Conservation (phyloP, 1,139 yeast genomes). For the Pichia sp. region DNA sequence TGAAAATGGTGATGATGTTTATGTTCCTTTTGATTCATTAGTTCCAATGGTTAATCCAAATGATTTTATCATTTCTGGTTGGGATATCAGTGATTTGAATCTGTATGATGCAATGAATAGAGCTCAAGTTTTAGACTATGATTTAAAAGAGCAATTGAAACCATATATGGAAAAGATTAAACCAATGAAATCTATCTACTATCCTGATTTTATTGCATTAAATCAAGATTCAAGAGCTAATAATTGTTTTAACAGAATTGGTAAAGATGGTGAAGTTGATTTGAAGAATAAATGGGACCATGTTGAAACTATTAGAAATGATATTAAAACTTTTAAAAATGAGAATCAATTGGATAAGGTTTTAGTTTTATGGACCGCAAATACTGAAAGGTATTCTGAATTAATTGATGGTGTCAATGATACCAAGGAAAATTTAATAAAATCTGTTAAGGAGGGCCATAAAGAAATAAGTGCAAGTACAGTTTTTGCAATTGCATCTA, state of each 20-base stretch:
- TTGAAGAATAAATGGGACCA: constrained; percentile 78
- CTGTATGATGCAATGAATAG: constrained; percentile 77
- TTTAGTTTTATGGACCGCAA: constrained; percentile 93
- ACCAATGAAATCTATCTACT: constrained; percentile 83
- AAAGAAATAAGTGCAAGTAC: constrained; percentile 87
- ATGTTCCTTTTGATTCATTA: constrained; percentile 85
- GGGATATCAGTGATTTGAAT: constrained; percentile 80
- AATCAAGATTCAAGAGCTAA: constrained; percentile 91
- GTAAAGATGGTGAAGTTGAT: constrained; percentile 41
- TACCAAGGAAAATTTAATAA: constrained; percentile 72
- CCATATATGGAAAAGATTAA: constrained; percentile 55
- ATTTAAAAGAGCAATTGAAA: constrained; percentile 70
- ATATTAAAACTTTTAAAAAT: constrained; percentile 72
- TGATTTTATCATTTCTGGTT: constrained; percentile 85
- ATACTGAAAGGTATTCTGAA: constrained; percentile 90
- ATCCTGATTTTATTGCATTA: constrained; percentile 94
- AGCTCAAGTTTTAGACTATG: constrained; percentile 80
- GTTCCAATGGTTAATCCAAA: constrained; percentile 88
- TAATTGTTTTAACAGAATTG: constrained; percentile 62
- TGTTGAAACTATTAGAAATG: constrained; percentile 79
- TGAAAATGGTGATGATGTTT: constrained; percentile 73
- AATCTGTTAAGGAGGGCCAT: constrained; percentile 71
- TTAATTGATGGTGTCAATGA: constrained; percentile 77
- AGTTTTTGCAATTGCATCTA: constrained; percentile 86
- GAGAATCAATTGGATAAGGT: constrained; percentile 76